These are phyloP conservation scores for Nectriaceae sp. DNA, from an alignment of 2,329 filamentous ascomycete species.

Conservation along the genomic window DNA sequence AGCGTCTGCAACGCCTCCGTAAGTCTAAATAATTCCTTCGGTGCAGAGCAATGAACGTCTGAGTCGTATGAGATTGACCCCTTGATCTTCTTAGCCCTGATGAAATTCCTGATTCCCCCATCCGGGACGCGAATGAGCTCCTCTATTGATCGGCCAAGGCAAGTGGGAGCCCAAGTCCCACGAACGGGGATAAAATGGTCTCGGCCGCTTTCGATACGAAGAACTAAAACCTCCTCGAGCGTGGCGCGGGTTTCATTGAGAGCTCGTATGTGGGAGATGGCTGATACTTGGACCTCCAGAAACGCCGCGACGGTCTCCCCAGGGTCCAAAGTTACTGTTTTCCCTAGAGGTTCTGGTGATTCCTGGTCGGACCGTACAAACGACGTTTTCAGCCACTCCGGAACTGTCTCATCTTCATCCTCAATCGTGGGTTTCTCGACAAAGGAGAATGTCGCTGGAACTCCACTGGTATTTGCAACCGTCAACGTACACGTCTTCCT, in stretches of 20 bases:
- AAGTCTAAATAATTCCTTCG: constrained; percentile 84
- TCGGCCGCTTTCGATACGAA: constrained; percentile 79
- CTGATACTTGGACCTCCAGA: constrained; percentile 67
- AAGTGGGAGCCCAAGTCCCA: constrained; percentile 77
- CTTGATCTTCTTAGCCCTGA: constrained; percentile 38
- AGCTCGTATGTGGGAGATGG: constrained; percentile 62
- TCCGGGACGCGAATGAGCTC: constrained; percentile 85
- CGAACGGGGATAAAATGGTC: constrained; percentile 89
- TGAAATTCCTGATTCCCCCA: constrained; percentile 68
- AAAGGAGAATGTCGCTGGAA: constrained; percentile 78
- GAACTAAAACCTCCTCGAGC: constrained; percentile 84
- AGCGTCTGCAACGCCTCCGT: constrained; percentile 73
- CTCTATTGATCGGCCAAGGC: constrained; percentile 82
- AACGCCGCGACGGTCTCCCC: constrained; percentile 78
- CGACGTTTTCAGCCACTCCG: constrained; percentile 70
- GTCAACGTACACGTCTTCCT: constrained; percentile 70
- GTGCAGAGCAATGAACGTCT: constrained; percentile 74
- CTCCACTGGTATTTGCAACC: constrained; percentile 88
- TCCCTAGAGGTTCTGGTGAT: constrained; percentile 34
- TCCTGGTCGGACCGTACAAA: constrained; percentile 53
- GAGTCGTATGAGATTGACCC: constrained; percentile 56
- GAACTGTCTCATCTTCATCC: constrained; percentile 41
- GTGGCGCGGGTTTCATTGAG: constrained; percentile 69
- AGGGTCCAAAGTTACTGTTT: constrained; percentile 71
- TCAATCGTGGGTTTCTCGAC: constrained; percentile 66